A percentile compares a stretch with the other conserved stretches of the same genome.
These are phyloP conservation scores for Hypericum androsaemum DNA, from an alignment of 345 rosid genomes.

Conservation along the genomic window DNA sequence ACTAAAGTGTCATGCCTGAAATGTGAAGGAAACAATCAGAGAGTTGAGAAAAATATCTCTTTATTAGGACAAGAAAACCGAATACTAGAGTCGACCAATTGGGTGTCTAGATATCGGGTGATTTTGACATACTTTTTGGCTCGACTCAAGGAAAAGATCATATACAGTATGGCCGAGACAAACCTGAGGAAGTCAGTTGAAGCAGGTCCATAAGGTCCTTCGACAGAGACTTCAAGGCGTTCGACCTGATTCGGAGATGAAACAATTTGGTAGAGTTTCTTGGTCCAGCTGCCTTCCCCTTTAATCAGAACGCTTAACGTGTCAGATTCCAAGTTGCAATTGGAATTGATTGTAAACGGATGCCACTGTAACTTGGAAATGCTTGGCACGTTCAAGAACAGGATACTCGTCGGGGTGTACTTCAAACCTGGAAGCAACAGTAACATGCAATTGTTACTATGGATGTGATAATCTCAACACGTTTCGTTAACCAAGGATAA, in stretches of 20 bases:
- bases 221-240: constrained; percentile 49
- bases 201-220: constrained; percentile 90
- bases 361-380: constrained; percentile 88
- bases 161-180: no score
- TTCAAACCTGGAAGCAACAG: constrained; percentile 14
- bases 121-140: no score
- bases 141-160: no score
- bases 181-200: constrained; percentile 65
- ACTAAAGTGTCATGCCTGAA: constrained; percentile 58
- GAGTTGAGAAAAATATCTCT: no score
- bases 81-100: no score
- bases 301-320: constrained; percentile 56
- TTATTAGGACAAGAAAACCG: no score
- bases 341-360: constrained; percentile 72
- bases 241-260: constrained; percentile 44
- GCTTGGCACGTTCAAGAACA: constrained; percentile 64
- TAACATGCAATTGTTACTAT: not conserved
- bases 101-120: no score
- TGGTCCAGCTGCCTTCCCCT: constrained; percentile 76
- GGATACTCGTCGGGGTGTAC: constrained; percentile 57
- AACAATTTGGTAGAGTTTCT: constrained; percentile 48
- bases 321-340: constrained; percentile 54
- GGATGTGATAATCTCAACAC: no score
- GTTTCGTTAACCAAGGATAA: no score
- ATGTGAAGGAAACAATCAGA: no score